These are phyloP conservation scores for Periglandula ipomoeae DNA, from an alignment of 2,329 filamentous ascomycete genomes.

Conservation along the genomic window DNA sequence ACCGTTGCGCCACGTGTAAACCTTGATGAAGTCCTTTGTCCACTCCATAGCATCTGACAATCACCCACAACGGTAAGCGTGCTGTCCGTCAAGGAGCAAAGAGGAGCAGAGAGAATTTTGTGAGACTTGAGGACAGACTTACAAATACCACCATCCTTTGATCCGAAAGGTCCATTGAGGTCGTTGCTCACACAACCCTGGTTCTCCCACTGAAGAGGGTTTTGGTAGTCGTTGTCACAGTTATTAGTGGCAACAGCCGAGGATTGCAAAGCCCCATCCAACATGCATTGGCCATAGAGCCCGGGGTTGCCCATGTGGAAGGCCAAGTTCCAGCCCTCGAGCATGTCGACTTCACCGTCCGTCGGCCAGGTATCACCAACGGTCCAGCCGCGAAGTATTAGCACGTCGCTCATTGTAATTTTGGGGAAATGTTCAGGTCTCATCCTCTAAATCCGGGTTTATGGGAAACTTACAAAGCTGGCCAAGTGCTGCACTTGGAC, in stretches of 20 bases:
- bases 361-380: slow-evolving; percentile 47
- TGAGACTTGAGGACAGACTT: no score
- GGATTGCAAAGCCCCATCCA: slow-evolving; percentile 21
- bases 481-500: slow-evolving; percentile 61
- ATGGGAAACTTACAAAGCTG: slow-evolving; percentile 57
- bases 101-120: no score
- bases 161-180: slow-evolving; percentile 28
- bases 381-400: slow-evolving; percentile 30
- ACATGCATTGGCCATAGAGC: slow-evolving; percentile 24
- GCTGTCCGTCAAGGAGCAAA: slow-evolving; percentile 21
- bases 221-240: slow-evolving; percentile 31
- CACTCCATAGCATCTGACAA: slow-evolving; percentile 31
- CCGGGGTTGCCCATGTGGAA: slow-evolving; percentile 39
- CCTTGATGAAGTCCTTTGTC: slow-evolving; percentile 29
- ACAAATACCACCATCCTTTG: slow-evolving; percentile 30
- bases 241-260: slow-evolving; percentile 24
- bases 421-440: no score
- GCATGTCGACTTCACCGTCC: slow-evolving; percentile 58
- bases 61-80: slow-evolving; percentile 1
- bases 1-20: slow-evolving; percentile 29
- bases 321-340: slow-evolving; percentile 56
- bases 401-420: no score
- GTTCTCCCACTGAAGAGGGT: slow-evolving; percentile 23
- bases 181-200: slow-evolving; percentile 34
- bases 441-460: no score